Evolutionary conservation across 345 rosid species (phyloP), one percentile per base, ranked within the genome.

Genomic region (Lagerstroemia speciosa): DNA sequence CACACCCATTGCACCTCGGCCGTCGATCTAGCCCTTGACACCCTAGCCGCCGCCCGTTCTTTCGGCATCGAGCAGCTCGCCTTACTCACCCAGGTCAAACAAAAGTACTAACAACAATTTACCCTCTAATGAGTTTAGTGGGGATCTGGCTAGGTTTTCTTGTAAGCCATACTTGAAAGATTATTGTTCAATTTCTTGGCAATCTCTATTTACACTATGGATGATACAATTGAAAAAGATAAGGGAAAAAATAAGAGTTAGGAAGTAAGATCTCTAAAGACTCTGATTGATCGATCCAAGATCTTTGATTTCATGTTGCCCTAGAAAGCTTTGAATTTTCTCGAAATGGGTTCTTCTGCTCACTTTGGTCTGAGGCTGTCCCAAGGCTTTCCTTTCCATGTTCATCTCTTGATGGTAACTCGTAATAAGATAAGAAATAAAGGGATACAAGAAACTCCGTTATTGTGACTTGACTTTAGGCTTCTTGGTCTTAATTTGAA

Each of bases 41-140:
- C 99, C 31, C 94, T 95, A 33, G 87, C 97, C 31, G 99, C 99
- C 72, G 88, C 99, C 71, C 74, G 98, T 82, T 90, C 83, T 73
- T 95, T 95, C 71, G 99, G 98, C n/a, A 96, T 95, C 19, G 99
- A 92, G 69, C 98, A 92, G 80, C 99, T 95, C 69, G 97, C 96
- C 73, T 74, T 88, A 79, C 97, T 95, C 79, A 89, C 97, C 76
- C 98, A 95, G 99, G 99, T 95, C 48, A 22, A 40, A n/a, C 45
- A 31, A 67, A 41, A 32, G 20, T 27, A 43, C 46, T 46, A 24
- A 5, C 43, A 43, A 20, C 38, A 37, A 33, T 19, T 65, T 65
- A 52, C 9, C 40, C 2, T 58, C 29, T 58, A 6, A 7, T 8
- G 11, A 17, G 27, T 14, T 53, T 2, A 9, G 38, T 36, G 2